These are phyloP conservation scores for Dactylella cylindrospora DNA, from an alignment of 2,329 filamentous ascomycete species.

Conservation along the genomic window DNA sequence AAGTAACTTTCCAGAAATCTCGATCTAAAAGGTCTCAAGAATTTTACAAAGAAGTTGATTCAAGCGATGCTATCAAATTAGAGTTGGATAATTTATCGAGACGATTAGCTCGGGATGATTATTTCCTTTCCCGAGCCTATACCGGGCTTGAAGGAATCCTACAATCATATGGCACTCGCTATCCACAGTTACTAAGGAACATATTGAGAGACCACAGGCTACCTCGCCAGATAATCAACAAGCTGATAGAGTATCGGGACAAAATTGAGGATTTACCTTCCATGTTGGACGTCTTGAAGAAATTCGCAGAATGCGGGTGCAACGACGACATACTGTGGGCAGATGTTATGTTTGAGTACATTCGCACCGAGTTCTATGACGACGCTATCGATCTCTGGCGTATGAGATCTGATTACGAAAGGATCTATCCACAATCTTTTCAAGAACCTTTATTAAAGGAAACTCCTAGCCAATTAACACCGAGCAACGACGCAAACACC, in stretches of 20 bases:
- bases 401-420: constrained; percentile 20
- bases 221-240: constrained; percentile 4
- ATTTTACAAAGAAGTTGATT: no score
- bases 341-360: constrained; percentile 40
- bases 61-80: no score
- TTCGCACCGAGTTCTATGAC: constrained; percentile 28
- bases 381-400: constrained; percentile 35
- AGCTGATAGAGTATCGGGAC: constrained; percentile 17
- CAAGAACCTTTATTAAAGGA: not conserved
- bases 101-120: no score
- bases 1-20: no score
- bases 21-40: no score
- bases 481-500: not conserved
- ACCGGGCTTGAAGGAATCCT: no score
- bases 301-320: constrained; percentile 5
- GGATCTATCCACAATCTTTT: constrained; percentile 15
- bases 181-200: no score
- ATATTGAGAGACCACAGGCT: constrained; percentile 19
- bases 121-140: no score
- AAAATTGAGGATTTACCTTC: constrained; percentile 25
- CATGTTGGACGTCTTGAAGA: constrained; percentile 21
- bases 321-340: constrained; percentile 39
- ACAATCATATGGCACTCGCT: no score
- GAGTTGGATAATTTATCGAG: no score
- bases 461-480: not conserved